Evolutionary conservation across 2,329 filamentous ascomycete species (phyloP), one percentile per base, ranked within the genome.

Genomic region (Claviceps capensis): DNA sequence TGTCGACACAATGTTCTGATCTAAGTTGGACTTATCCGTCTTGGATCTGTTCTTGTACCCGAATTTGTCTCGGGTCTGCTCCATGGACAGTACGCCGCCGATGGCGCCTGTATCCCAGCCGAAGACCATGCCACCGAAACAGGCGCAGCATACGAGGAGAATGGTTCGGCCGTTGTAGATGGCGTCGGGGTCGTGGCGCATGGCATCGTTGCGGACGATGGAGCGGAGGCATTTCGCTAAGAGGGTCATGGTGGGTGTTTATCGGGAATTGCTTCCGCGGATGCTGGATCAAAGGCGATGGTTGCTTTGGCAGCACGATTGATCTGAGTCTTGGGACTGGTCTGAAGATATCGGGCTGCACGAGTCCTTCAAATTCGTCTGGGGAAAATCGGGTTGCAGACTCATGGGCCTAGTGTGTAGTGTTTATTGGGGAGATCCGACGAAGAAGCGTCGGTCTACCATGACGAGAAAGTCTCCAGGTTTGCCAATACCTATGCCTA

Each of bases 151-250:
- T 48, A 80, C 81, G 57, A 85, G 71, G 52, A 74, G 74, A 56
- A 83, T 79, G 30, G 83, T 80, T 52, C 82, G 76, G 82, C 82
- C 86, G 61, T 81, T 81, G 67, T 85, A 86, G 54, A 86, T 81
- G 62, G 84, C 77, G 19, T 74, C 71, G 17, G 83, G 83, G 55
- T 86, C 83, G 38, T 69, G 66, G 61, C 76, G 81, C 78, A 87
- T 86, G 45, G 84, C 79, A 64, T 87, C 81, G 71, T 86, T 86
- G 66, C 77, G 77, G 59, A 85, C 75, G 61, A 84, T 70, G 59
- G 67, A 69, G 58, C 71, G 72, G 52, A 84, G 72, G 57, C 82
- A 63, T 50, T 60, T 65, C 45, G 63, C 64, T 52, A 71, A 66
- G 54, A 48, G 9, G 1, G 67, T 69, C 65, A 76, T 75, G 50